Conservation (phyloP, 257 asterid species). For the Prunella vulgaris region DNA sequence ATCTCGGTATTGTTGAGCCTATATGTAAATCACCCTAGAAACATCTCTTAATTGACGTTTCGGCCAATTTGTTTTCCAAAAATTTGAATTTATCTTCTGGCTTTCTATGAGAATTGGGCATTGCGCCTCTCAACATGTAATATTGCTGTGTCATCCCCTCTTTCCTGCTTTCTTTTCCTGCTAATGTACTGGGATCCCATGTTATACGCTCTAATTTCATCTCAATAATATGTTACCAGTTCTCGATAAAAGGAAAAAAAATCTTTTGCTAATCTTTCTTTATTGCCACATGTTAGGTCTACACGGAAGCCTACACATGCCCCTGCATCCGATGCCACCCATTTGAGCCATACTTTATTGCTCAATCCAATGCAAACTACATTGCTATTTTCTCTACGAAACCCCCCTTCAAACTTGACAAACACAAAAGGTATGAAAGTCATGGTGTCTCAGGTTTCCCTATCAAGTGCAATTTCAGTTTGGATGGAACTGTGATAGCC, state of each 20-base stretch:
- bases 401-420: conserved; percentile 73
- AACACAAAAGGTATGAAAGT: conserved; percentile 69
- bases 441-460: conserved; percentile 90
- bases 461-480: conserved; percentile 78
- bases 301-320: conserved; percentile 86
- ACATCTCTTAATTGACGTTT: neutral
- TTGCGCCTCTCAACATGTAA: conserved; percentile 7
- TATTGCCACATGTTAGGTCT: conserved; percentile 45
- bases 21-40: neutral
- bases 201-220: no score
- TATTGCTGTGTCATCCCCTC: neutral
- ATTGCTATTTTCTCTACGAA: conserved; percentile 72
- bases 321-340: conserved; percentile 78
- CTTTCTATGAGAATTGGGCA: neutral
- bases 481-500: conserved; percentile 53
- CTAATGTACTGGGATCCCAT: neutral
- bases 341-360: conserved; percentile 69
- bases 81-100: neutral
- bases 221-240: neutral
- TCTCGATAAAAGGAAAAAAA: neutral
- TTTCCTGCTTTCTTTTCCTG: neutral
- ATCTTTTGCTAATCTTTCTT: neutral
- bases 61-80: neutral
- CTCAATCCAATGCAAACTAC: conserved; percentile 92
- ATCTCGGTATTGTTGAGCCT: no score